Evolutionary conservation across 768 basidiomycete genomes (phyloP), one percentile per base, ranked within the genome.

Genomic region (Hygrophoropsis aurantiaca): DNA sequence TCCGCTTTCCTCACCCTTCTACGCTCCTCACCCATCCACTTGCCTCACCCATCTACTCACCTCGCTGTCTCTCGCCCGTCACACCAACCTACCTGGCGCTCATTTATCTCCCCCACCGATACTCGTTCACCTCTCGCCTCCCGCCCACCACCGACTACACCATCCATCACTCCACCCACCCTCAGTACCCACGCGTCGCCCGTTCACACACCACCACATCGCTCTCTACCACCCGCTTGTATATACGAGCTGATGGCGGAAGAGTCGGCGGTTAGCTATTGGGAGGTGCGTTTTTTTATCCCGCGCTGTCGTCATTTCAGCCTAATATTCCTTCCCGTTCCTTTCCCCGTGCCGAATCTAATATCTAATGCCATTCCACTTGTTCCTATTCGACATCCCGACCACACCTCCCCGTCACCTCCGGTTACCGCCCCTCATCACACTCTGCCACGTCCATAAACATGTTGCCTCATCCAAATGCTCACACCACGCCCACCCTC

Each of bases 221-320:
- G n/a, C n/a, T n/a, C n/a, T n/a, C n/a, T n/a, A n/a, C 51, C 43
- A 42, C 26, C 38, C 53, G 15, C 52, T 42, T 95, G 94, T 59
- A 97, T 99, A 47, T 98, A 97, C 68, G 95, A 98, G 65, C 79
- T 98, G 40, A 97, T 99, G 94, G 88, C 94, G 1, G 95, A 99
- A 66, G 94, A 95, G 62, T 87, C 85, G 1, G 93, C 94, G 3
- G 94, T 97, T 34, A 93, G 94, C 62, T 97, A 97, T 59, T 97
- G 93, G 92, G 94, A 98, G 83, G 92, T 87, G 27, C 34, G 78
- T 57, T 20, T 30, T n/a, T 18, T 33, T 18, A n/a, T n/a, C n/a
- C n/a, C 58, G 49, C 27, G 20, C 16, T 30, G 27, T 13, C 27
- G 21, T 52, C 15, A 13, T 24, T 26, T 34, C 35, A 24, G 15